A percentile compares a stretch with the other conserved stretches of the same genome.
Evolutionary conservation across 441 rosid genomes (phyloP).

Genomic region (Raphanus hybrid): DNA sequence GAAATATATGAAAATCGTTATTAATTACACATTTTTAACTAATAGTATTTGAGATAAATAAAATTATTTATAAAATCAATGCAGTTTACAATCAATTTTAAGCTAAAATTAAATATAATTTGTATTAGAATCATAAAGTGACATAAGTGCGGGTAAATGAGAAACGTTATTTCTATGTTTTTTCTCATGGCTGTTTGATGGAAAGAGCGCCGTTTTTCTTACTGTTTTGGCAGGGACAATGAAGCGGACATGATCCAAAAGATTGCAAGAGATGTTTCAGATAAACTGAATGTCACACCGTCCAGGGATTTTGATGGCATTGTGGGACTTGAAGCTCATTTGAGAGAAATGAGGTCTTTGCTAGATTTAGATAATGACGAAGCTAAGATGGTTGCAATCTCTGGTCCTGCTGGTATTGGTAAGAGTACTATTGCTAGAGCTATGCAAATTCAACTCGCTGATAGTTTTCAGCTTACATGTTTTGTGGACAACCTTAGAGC

Average conservation of each 20-base stretch:
- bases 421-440: background rate
- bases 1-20: too few relatives aligned
- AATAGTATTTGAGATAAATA: too few relatives aligned
- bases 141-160: too few relatives aligned
- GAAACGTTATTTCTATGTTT: too few relatives aligned
- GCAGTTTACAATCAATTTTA: too few relatives aligned
- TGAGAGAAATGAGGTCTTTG: background rate
- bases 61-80: too few relatives aligned
- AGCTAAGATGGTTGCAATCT: background rate
- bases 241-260: background rate
- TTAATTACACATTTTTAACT: too few relatives aligned
- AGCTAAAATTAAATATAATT: too few relatives aligned
- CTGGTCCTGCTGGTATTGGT: background rate
- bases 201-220: too few relatives aligned
- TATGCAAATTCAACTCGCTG: background rate
- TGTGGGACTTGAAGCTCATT: background rate
- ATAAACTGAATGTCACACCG: background rate
- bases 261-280: background rate
- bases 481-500: background rate
- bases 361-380: background rate
- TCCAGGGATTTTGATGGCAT: background rate
- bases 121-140: too few relatives aligned
- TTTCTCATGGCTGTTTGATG: too few relatives aligned
- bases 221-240: background rate
- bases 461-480: conserved; percentile 1